Conservation (phyloP, 352 stramenopile genomes). For the Phytophthora meadii region DNA sequence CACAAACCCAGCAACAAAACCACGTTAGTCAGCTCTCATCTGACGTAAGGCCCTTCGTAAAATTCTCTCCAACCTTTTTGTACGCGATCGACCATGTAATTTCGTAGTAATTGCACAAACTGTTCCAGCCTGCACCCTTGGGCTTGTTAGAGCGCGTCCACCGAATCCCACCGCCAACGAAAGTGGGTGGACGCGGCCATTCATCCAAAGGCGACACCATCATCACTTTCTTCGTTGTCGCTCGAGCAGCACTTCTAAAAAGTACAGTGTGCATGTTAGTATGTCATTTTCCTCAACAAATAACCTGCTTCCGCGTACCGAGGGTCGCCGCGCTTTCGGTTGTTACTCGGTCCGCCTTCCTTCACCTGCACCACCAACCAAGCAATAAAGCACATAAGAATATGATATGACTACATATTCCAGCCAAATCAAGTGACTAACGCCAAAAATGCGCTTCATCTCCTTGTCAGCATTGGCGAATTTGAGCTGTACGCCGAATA, state of each 20-base stretch:
- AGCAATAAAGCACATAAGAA: neutral
- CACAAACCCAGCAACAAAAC: constrained; percentile 4
- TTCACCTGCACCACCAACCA: constrained; percentile 56
- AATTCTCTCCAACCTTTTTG: constrained; percentile 66
- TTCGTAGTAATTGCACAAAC: constrained; percentile 81
- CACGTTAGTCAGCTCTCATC: neutral
- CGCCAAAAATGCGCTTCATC: constrained; percentile 90
- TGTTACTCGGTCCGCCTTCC: constrained; percentile 52
- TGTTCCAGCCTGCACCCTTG: constrained; percentile 67
- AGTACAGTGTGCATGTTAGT: constrained; percentile 10
- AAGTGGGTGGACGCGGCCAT: constrained; percentile 87
- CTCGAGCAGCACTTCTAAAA: constrained; percentile 56
- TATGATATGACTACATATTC: neutral
- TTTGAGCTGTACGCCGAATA: constrained; percentile 74
- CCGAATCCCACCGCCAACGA: constrained; percentile 85
- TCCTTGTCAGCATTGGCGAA: constrained; percentile 89
- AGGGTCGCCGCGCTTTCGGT: constrained; percentile 62
- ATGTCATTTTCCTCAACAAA: neutral
- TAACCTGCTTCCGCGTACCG: constrained; percentile 35
- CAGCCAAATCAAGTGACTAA: constrained; percentile 26
- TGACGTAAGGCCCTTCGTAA: neutral
- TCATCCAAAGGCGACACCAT: constrained; percentile 82
- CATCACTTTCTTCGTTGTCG: constrained; percentile 76
- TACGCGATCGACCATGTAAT: constrained; percentile 89
- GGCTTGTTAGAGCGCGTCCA: constrained; percentile 87